A percentile compares a stretch with the other conserved stretches of the same genome.
Conservation (phyloP, 345 rosid species). For the Bruguiera sexangula region DNA sequence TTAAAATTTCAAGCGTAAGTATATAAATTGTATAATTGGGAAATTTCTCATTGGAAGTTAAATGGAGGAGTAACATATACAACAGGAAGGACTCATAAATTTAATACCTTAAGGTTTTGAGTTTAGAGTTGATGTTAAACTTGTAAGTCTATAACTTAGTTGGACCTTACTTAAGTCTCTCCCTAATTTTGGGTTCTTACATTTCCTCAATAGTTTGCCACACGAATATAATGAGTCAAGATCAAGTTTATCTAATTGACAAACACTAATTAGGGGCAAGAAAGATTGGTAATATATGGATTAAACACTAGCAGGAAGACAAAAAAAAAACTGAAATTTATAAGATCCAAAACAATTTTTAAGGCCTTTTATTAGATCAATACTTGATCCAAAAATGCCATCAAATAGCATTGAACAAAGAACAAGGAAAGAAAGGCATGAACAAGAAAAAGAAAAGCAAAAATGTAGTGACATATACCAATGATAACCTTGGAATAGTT, state of each 20-base stretch:
- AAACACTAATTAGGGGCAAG: background rate
- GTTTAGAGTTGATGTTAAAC: no score
- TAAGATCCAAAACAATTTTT: background rate
- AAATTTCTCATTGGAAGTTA: no score
- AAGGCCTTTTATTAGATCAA: background rate
- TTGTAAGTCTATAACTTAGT: no score
- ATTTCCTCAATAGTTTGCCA: conserved; percentile 15
- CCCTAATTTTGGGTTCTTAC: no score
- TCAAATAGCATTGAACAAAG: background rate
- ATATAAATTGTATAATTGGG: no score
- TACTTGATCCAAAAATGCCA: background rate
- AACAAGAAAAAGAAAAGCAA: background rate
- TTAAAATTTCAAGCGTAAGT: no score
- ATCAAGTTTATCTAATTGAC: background rate
- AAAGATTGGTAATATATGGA: background rate
- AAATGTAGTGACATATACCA: background rate
- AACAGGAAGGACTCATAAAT: no score
- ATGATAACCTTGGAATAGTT: background rate
- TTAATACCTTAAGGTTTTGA: no score
- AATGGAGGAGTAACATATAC: no score
- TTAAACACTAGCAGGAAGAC: background rate
- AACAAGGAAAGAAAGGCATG: background rate
- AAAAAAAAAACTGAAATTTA: background rate
- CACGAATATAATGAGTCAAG: conserved; percentile 26
- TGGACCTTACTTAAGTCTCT: no score